Evolutionary conservation across 345 rosid genomes (phyloP).

Genomic region (Salix caprea): DNA sequence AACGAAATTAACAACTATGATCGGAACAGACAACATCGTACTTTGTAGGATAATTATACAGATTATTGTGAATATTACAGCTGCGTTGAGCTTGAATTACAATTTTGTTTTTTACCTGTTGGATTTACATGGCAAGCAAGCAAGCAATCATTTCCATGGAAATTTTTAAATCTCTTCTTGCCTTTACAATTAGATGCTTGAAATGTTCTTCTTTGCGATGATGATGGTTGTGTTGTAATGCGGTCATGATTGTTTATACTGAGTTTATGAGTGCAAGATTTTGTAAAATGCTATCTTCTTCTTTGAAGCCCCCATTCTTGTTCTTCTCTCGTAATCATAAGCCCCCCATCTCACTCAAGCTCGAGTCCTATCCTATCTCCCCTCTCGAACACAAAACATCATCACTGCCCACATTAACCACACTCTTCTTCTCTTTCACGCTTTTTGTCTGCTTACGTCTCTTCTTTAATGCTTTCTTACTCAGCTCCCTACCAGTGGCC

Average conservation of each 20-base stretch:
- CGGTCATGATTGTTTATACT: neutral
- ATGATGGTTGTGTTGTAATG: neutral
- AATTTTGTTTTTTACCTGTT: neutral
- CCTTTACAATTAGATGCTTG: neutral
- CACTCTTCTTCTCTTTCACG: too few species aligned
- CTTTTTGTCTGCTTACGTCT: too few species aligned
- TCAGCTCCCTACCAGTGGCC: too few species aligned
- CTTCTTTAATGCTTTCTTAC: too few species aligned
- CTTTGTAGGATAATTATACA: neutral
- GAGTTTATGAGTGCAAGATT: neutral
- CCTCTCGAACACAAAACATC: too few species aligned
- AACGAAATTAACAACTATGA: too few species aligned
- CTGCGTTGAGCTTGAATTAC: neutral
- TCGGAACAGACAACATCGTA: neutral
- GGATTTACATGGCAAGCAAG: too few species aligned
- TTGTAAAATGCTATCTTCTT: neutral
- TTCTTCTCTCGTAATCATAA: too few species aligned
- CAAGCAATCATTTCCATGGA: neutral
- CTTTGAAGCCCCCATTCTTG: too few species aligned
- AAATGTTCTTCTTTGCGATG: neutral
- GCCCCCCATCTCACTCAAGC: too few species aligned
- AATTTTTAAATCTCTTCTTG: neutral
- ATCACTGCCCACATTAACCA: too few species aligned
- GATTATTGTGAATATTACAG: neutral
- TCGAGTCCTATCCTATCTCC: too few species aligned